These are phyloP conservation scores for Psidium guajava DNA, from an alignment of 345 rosid genomes.

Conservation along the genomic window DNA sequence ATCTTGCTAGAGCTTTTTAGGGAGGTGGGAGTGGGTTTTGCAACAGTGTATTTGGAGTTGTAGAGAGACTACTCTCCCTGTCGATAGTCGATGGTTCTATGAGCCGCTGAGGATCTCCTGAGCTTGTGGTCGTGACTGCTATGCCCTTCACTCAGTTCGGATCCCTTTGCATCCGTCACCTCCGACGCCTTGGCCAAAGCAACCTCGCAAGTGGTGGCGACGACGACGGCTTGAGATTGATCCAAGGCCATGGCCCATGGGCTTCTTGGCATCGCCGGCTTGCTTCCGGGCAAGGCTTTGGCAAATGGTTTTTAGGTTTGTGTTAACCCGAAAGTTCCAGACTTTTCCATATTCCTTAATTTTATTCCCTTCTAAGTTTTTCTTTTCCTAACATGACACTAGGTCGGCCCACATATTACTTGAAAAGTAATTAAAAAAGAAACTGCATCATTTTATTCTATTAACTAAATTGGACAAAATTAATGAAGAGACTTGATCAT, in stretches of 20 bases:
- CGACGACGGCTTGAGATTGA: not conserved
- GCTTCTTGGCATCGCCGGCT: not conserved
- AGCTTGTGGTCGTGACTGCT: not conserved
- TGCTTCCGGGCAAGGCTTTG: not conserved
- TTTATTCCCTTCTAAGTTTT: not conserved
- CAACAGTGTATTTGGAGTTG: not conserved
- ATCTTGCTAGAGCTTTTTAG: too few species aligned
- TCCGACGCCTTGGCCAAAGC: not conserved
- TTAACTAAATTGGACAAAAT: not conserved
- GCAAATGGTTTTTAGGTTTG: not conserved
- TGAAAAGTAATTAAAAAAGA: not conserved
- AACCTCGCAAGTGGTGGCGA: not conserved
- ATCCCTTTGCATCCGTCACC: not conserved
- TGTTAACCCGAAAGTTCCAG: not conserved
- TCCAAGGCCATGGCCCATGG: not conserved
- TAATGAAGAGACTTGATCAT: rapidly evolving
- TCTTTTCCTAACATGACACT: not conserved
- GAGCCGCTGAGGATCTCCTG: not conserved
- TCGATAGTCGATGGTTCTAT: not conserved
- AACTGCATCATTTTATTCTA: rapidly evolving
- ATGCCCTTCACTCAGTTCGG: not conserved
- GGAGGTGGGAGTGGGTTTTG: not conserved
- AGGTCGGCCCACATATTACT: not conserved
- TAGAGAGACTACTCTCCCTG: not conserved
- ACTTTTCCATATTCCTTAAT: not conserved